Conservation (phyloP, 192 early-diverging fungal genomes). For the Paraglomus occultum region DNA sequence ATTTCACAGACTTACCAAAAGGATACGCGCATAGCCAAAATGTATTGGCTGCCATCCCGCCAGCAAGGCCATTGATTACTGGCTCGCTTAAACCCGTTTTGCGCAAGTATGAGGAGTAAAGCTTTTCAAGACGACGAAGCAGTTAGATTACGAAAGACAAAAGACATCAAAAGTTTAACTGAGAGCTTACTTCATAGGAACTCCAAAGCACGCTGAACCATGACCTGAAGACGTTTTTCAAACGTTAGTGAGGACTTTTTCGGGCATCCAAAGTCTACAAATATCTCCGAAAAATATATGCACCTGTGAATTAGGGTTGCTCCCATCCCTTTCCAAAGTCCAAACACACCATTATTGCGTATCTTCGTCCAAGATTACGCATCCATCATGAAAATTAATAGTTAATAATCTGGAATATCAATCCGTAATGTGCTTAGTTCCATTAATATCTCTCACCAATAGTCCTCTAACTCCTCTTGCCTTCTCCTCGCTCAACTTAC, state of each 20-base stretch:
- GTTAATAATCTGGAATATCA: background rate
- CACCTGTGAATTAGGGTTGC: constrained; percentile 83
- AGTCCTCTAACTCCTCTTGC: background rate
- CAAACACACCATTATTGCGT: constrained; percentile 71
- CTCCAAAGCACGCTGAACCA: constrained; percentile 54
- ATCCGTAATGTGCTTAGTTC: background rate
- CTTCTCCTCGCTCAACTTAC: constrained; percentile 33
- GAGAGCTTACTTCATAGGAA: constrained; percentile 52
- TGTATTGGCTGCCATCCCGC: constrained; percentile 83
- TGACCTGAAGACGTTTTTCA: too few relatives aligned
- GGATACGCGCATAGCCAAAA: constrained; percentile 89
- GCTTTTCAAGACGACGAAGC: constrained; percentile 32
- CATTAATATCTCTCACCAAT: background rate
- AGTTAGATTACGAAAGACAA: background rate
- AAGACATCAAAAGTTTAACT: background rate
- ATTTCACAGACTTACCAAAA: constrained; percentile 41
- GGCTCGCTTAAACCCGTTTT: constrained; percentile 56
- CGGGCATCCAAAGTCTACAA: background rate
- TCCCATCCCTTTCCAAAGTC: constrained; percentile 80
- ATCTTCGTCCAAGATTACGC: constrained; percentile 39
- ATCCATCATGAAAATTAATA: background rate
- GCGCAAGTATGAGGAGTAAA: constrained; percentile 53
- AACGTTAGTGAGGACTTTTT: constrained; percentile 2
- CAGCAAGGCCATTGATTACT: constrained; percentile 69
- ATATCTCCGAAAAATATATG: background rate